Conservation (phyloP, 805 yeast genomes). For the Ogataea polymorpha region DNA sequence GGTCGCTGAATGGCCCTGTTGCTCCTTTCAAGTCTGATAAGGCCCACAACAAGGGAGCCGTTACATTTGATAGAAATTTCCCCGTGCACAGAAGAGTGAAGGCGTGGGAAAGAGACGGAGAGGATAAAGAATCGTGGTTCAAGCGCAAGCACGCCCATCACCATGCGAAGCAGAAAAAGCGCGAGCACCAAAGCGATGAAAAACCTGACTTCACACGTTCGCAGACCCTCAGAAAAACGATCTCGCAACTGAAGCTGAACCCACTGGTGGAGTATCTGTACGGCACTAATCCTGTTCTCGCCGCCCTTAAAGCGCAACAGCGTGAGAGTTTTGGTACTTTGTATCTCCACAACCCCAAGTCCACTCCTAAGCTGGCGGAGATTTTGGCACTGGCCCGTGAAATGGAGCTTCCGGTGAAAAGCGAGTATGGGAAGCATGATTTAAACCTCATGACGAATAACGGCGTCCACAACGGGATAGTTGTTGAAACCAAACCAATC, state of each 20-base stretch:
- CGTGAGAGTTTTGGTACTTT: conserved; percentile 53
- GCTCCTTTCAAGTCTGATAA: conserved; percentile 28
- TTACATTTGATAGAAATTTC: conserved; percentile 42
- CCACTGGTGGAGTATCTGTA: conserved; percentile 66
- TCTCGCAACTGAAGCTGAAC: conserved; percentile 27
- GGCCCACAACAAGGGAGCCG: conserved; percentile 7
- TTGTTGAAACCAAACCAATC: conserved; percentile 61
- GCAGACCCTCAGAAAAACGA: conserved; percentile 11
- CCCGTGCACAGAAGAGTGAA: conserved; percentile 40
- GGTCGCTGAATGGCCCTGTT: conserved; percentile 17
- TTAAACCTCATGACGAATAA: conserved; percentile 58
- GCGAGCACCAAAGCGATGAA: conserved; percentile 11
- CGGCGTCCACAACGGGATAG: conserved; percentile 80
- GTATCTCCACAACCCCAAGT: conserved; percentile 40
- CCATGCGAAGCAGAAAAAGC: conserved; percentile 43
- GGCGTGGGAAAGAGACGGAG: conserved; percentile 66
- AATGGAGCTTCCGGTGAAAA: conserved; percentile 36
- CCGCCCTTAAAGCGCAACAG: conserved; percentile 59
- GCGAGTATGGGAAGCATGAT: conserved; percentile 41
- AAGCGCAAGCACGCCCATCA: conserved; percentile 61
- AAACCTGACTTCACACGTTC: conserved; percentile 1
- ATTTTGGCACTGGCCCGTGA: conserved; percentile 48
- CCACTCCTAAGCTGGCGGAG: conserved; percentile 32
- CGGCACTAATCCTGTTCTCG: conserved; percentile 72
- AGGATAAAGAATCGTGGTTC: conserved; percentile 62